Evolutionary conservation across 2,329 filamentous ascomycete genomes (phyloP), one percentile per base, ranked within the genome.

Genomic region (Scedosporium dehoogii): DNA sequence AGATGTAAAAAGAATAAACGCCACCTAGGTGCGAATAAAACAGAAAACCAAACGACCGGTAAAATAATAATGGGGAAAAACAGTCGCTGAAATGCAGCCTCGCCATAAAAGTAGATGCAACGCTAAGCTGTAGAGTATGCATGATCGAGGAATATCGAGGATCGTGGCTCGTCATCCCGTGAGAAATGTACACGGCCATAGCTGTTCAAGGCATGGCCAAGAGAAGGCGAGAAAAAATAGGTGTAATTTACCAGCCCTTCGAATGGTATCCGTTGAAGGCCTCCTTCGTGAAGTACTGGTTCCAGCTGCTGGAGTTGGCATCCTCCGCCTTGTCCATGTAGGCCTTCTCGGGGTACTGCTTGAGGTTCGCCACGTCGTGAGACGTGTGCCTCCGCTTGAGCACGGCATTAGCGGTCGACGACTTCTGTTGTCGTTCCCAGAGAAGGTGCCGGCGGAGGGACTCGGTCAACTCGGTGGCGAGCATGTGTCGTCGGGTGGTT

Each of bases 401-500:
- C 62, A 93, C 90, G 1, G 92, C 91, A 66, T 93, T 92, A 69
- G 88, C 90, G 6, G 91, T 93, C 41, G 90, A 89, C 64, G 91
- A 91, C 82, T 94, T 96, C 72, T 97, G 93, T 71, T 96, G 91
- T 60, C 94, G 88, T 74, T 99, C 94, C 90, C 91, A 96, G 16
- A 97, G 83, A 16, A 99, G 86, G 69, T 97, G 90, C 68, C 92
- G 90, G 23, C 94, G 86, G 3, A 99, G 85, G 23, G 91, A 96
- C 73, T 96, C 92, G 2, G 93, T 97, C 62, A 99, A 80, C 77
- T 99, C 94, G 0, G 91, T 96, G 7, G 91, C 89, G 63, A 99
- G 83, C 94, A 99, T 99, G 75, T 97, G 96, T 64, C 92, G 85
- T 60, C 94, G 85, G 0, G 92, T 97, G 0, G 93, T 97, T 63